Conservation (phyloP, 352 stramenopile genomes). For the Pythium oligandrum region DNA sequence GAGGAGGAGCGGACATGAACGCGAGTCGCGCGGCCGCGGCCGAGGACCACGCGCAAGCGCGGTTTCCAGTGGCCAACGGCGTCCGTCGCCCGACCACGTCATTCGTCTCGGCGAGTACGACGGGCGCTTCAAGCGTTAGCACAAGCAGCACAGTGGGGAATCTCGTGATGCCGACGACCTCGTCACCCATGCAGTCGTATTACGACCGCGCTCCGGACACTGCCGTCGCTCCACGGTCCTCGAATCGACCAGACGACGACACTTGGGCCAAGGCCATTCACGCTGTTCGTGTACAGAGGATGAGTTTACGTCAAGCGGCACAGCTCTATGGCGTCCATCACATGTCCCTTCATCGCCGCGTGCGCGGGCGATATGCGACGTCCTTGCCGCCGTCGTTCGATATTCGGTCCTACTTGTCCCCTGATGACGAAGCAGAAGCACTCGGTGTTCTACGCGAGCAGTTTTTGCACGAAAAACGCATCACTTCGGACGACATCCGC, state of each 20-base stretch:
- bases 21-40: no score
- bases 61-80: no score
- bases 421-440: slow-evolving; percentile 31
- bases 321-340: slow-evolving; percentile 41
- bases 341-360: slow-evolving; percentile 34
- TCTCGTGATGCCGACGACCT: no score
- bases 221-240: no score
- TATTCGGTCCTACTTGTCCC: slow-evolving; percentile 19
- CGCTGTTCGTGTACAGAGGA: slow-evolving; percentile 37
- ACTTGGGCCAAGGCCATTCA: slow-evolving; percentile 40
- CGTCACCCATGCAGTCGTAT: no score
- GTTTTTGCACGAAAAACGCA: slow-evolving; percentile 29
- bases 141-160: no score
- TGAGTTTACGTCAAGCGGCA: slow-evolving; percentile 33
- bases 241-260: slow-evolving; percentile 15
- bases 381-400: slow-evolving; percentile 12
- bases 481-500: slow-evolving; percentile 50
- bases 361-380: slow-evolving; percentile 10
- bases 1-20: no score
- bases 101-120: no score
- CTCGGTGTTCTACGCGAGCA: slow-evolving; percentile 34
- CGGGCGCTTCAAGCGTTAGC: no score
- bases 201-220: no score
- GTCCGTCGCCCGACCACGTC: no score
- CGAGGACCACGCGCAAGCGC: no score